Evolutionary conservation across 2,329 filamentous ascomycete species (phyloP), one percentile per base, ranked within the genome.

Genomic region (Zasmidium cellare): DNA sequence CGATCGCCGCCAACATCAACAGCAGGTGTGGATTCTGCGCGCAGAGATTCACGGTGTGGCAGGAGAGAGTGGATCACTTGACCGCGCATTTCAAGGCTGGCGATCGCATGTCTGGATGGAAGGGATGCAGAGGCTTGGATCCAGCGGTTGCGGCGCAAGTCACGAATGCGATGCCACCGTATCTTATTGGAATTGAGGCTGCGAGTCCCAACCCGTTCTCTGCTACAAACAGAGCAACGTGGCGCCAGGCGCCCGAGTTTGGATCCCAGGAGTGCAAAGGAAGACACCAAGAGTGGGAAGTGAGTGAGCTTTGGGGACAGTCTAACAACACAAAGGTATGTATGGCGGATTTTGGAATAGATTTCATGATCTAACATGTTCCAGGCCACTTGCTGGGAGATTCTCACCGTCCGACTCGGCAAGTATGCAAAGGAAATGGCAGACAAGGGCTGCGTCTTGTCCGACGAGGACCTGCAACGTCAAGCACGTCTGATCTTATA

Each of bases 81-180:
- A 79, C 81, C 0, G 78, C 77, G 19, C 82, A 84, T 66, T 85
- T 84, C 70, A 80, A 79, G 52, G 75, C 78, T 38, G 82, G 82
- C 0, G 75, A 73, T 5, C 74, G 74, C 25, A 84, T 85, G 81
- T 73, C 73, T 24, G 74, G 81, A 38, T 85, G 82, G 82, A 79
- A 77, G 52, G 82, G 82, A 2, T 83, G 80, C 63, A 76, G 82
- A 65, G 82, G 82, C 2, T 67, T 84, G 3, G 78, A 80, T 57
- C 70, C 77, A 9, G 72, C 75, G 20, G 75, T 81, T 11, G 79
- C 79, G 6, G 73, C 77, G 3, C 75, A 77, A 46, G 79, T 82
- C 53, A 78, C 76, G 2, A 80, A 79, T 55, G 79, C 79, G 2
- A 81, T 82, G 79, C 79, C 79, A 14, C 79, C 79, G 3, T 81